Conservation (phyloP, 2,329 filamentous ascomycete species). For the Penicillium sp. region DNA sequence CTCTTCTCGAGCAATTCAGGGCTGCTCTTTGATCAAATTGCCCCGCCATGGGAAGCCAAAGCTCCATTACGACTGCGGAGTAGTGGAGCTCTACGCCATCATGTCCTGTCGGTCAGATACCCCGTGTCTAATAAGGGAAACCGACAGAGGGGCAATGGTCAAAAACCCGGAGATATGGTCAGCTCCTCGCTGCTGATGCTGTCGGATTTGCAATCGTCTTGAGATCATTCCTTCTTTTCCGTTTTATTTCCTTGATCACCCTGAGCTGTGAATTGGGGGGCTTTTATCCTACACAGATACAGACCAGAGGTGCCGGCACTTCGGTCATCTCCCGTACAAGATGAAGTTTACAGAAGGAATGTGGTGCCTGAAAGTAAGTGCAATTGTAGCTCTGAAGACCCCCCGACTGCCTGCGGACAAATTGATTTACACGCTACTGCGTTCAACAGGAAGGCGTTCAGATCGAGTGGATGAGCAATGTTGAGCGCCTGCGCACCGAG, state of each 20-base stretch:
- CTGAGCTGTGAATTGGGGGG: too few relatives aligned
- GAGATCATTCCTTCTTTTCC: too few relatives aligned
- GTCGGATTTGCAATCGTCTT: too few relatives aligned
- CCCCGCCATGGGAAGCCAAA: background rate
- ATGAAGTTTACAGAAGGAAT: slow-evolving; percentile 42
- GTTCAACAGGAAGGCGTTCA: slow-evolving; percentile 28
- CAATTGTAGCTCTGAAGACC: background rate
- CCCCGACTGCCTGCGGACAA: background rate
- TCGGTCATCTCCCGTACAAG: slow-evolving; percentile 7
- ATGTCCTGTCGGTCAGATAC: slow-evolving; percentile 7
- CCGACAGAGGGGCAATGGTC: background rate
- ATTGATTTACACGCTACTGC: background rate
- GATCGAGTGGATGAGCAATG: slow-evolving; percentile 40
- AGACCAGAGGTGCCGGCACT: background rate
- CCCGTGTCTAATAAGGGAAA: slow-evolving; percentile 14
- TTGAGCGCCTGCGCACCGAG: slow-evolving; percentile 29
- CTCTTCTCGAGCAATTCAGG: background rate
- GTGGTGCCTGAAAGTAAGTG: slow-evolving; percentile 31
- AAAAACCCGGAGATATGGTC: background rate
- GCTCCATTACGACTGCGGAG: slow-evolving; percentile 1
- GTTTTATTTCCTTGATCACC: too few relatives aligned
- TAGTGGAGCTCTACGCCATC: background rate
- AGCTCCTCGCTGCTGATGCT: background rate
- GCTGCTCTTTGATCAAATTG: background rate
- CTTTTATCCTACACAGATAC: too few relatives aligned